A percentile compares a stretch with the other conserved stretches of the same genome.
Evolutionary conservation across 495 filamentous ascomycete genomes (phyloP).

Genomic region (Aspergillus conjunctus): DNA sequence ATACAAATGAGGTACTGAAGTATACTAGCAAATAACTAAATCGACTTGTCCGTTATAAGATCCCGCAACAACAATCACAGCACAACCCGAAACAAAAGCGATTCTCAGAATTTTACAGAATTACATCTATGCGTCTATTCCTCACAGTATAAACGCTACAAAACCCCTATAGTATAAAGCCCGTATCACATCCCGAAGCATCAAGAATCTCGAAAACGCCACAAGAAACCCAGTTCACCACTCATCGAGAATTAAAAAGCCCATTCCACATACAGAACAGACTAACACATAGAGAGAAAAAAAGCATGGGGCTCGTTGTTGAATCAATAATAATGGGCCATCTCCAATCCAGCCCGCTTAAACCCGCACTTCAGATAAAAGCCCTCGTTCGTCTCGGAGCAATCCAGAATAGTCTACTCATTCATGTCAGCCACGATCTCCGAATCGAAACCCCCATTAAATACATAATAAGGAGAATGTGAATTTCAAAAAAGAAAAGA

Average conservation of each 20-base stretch:
- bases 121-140: constrained; percentile 10
- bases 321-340: constrained; percentile 88
- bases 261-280: too few relatives aligned
- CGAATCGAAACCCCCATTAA: too few relatives aligned
- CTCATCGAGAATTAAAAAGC: background rate
- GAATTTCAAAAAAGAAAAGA: constrained; percentile 1
- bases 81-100: too few relatives aligned
- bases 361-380: constrained; percentile 99
- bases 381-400: constrained; percentile 84
- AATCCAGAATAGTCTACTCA: constrained; percentile 68
- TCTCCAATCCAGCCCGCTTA: constrained; percentile 88
- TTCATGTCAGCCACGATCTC: background rate
- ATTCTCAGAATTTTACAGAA: too few relatives aligned
- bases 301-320: background rate
- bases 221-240: constrained; percentile 7
- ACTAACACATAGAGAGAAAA: background rate
- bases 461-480: constrained; percentile 5
- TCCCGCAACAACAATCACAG: too few relatives aligned
- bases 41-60: too few relatives aligned
- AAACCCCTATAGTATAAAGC: background rate
- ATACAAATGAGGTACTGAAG: too few relatives aligned
- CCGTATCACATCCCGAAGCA: background rate
- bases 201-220: constrained; percentile 9
- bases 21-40: too few relatives aligned
- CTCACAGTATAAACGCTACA: background rate